These are phyloP conservation scores for Talaromyces stipitatus DNA, from an alignment of 495 filamentous ascomycete genomes.

Conservation along the genomic window DNA sequence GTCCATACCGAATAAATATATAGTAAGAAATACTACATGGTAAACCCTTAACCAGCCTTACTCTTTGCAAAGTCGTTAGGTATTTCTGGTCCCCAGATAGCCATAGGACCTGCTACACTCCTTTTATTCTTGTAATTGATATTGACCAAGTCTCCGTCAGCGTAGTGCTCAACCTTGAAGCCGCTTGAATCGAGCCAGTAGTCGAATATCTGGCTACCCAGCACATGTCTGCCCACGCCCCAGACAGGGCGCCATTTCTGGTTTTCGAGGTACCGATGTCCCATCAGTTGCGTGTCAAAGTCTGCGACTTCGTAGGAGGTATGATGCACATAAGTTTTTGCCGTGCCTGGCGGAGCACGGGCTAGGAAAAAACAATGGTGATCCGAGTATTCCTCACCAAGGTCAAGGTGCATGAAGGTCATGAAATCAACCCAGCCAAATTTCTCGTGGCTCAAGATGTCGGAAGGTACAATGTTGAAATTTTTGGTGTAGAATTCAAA, in stretches of 20 bases:
- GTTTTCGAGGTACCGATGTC: constrained; percentile 56
- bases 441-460: constrained; percentile 7
- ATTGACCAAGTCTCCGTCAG: constrained; percentile 56
- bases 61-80: not conserved
- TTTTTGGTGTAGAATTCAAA: constrained; percentile 51
- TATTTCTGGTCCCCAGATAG: constrained; percentile 7
- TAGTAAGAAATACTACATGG: not conserved
- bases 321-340: constrained; percentile 51
- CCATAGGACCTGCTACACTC: not conserved
- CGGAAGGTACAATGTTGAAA: constrained; percentile 54
- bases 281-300: constrained; percentile 62
- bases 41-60: not conserved
- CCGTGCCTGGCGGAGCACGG: constrained; percentile 19
- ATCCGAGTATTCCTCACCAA: constrained; percentile 50
- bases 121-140: constrained; percentile 15
- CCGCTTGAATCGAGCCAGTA: constrained; percentile 57
- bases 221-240: constrained; percentile 61
- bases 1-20: not conserved
- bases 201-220: constrained; percentile 65
- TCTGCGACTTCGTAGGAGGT: constrained; percentile 62
- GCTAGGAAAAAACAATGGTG: constrained; percentile 62
- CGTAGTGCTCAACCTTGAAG: constrained; percentile 56
- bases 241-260: constrained; percentile 58
- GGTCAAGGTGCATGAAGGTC: constrained; percentile 56
- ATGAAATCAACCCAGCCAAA: constrained; percentile 34